Evolutionary conservation across 2,329 filamentous ascomycete genomes (phyloP), one percentile per base, ranked within the genome.

Genomic region (Diaporthe eres): DNA sequence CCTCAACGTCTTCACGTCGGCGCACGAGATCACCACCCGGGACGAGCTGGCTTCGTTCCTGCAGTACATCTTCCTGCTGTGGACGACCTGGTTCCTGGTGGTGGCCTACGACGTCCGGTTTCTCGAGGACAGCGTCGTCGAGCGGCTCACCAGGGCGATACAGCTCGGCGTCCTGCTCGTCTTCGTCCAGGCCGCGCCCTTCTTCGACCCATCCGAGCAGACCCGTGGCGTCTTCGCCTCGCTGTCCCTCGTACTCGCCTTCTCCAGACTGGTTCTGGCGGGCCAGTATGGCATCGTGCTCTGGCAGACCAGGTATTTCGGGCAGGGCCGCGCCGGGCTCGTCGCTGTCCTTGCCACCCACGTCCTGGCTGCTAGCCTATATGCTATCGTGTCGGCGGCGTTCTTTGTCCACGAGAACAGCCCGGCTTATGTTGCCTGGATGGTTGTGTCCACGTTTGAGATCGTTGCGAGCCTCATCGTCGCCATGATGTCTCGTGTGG

Each of bases 61-160:
- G 31, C 65, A 70, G 65, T 70, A 70, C 15, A 55, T 70, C 47
- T 70, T 70, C 49, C 37, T 70, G 49, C n/a, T 70, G 17, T 70
- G 65, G 65, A 70, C 65, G 25, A 70, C 65, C n/a, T 70, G 65
- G 65, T 70, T 70, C 49, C 34, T 70, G 49, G 65, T 70, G n/a
- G 65, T 70, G 2, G 39, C 34, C 37, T 70, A 70, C 49, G 65
- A 70, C 44, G 65, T 70, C 49, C 65, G 65, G 1, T 70, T 70
- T 15, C 65, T 70, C n/a, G 65, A 70, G 65, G 65, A 70, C 49
- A 70, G 65, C n/a, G 65, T 70, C 49, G 65, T 70, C 49, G 65
- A 70, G 65, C 49, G 65, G 34, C 31, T 70, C 34, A 70, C 65
- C 65, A 39, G 65, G 65, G 65, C 65, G n/a, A 17, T 70, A 4